These are phyloP conservation scores for Brassica cretica DNA, from an alignment of 345 rosid genomes.

Conservation along the genomic window DNA sequence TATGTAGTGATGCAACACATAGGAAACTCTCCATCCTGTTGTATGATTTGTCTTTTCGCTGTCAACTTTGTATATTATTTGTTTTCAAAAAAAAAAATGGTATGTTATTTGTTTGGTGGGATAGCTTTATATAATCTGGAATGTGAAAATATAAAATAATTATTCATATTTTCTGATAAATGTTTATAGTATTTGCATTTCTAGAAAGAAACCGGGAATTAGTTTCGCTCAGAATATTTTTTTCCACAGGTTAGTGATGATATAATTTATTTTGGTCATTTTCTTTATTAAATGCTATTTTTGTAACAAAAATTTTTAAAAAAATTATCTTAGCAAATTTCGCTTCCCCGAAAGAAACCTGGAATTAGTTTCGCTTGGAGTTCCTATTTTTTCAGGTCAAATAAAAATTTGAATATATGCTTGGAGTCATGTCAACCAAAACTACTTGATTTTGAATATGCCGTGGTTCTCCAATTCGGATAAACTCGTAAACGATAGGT, in stretches of 20 bases:
- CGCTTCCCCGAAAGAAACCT: not conserved
- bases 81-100: not conserved
- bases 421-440: conserved; percentile 11
- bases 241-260: not conserved
- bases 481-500: conserved; percentile 32
- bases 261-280: no score
- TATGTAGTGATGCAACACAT: not conserved
- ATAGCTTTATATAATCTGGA: not conserved
- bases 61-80: not conserved
- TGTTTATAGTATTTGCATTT: not conserved
- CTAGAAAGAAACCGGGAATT: not conserved
- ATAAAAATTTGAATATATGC: not conserved
- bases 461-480: not conserved
- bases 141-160: not conserved
- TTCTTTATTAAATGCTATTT: no score
- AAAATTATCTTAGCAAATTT: no score
- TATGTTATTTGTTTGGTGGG: not conserved
- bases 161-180: not conserved
- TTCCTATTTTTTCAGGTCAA: not conserved
- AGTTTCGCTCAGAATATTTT: not conserved
- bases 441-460: not conserved
- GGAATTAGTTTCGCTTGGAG: not conserved
- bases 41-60: not conserved
- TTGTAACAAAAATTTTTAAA: no score
- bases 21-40: not conserved